Evolutionary conservation across 2,329 filamentous ascomycete species (phyloP), one percentile per base, ranked within the genome.

Genomic region (Endothia cerciana): DNA sequence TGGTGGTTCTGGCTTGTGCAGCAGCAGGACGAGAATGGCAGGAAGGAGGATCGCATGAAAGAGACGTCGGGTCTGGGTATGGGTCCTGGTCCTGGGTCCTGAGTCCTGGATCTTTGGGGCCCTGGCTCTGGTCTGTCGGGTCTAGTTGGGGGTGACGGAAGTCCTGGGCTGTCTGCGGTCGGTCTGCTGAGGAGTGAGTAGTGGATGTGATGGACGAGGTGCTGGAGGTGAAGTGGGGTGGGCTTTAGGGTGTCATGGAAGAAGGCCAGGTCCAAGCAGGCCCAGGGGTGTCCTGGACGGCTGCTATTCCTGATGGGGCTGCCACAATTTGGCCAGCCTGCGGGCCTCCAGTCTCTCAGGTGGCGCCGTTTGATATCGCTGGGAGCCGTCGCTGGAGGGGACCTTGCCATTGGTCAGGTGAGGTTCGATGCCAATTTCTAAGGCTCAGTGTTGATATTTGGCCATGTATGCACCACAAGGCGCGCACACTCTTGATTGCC

Each of bases 31-130:
- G 19, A 45, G 57, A 58, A 28, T 25, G 57, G 57, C 38, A 59
- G 38, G 38, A 59, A 43, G 57, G 40, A 43, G 38, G 38, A 59
- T 41, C 40, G 57, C 57, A 59, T 59, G 57, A 59, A 59, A 58
- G 55, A 38, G 33, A 58, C 53, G 55, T 57, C 53, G 30, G 30
- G 53, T 40, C n/a, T n/a, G n/a, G 47, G n/a, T 22, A 28, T 55
- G 51, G 51, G 51, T 55, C 49, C 11, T 17, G 49, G 49, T n/a
- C 22, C 49, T 53, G 49, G 49, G 49, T 53, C 47, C 47, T 51
- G 47, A 22, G 36, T 43, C 57, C 38, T 41, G 40, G 57, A 25
- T 15, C 57, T 36, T 43, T 59, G 40, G 33, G 55, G 55, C 55
- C 55, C 36, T 38, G 33, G 55, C 11, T 55, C 30, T 55, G 47